phyloP scores from a whole-genome alignment of 768 basidiomycete genomes.

The Mycena kentingensis region DNA sequence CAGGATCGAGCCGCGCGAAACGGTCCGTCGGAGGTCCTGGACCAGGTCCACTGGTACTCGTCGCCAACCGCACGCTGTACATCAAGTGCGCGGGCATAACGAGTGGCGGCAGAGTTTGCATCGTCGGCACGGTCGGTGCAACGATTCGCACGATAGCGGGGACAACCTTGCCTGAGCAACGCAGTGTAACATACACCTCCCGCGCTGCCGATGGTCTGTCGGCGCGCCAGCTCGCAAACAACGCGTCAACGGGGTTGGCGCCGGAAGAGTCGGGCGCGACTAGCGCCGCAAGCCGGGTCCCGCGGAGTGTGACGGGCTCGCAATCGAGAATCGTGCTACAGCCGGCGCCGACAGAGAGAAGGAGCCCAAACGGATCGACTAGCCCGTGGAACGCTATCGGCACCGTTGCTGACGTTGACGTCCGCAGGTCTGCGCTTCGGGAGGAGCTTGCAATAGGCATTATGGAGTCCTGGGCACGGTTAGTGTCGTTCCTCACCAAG shows the following conservation, averaged over 20 bases:
- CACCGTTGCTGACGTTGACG: conserved; percentile 1
- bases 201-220: neutral
- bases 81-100: conserved; percentile 15
- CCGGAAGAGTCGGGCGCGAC: conserved; percentile 7
- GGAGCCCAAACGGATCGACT: conserved; percentile 18
- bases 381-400: conserved; percentile 19
- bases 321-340: conserved; percentile 11
- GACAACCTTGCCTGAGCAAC: neutral
- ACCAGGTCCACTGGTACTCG: neutral
- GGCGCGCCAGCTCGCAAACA: conserved; percentile 2
- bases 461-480: no score
- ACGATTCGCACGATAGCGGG: neutral
- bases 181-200: neutral
- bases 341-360: conserved; percentile 20
- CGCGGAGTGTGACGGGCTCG: conserved; percentile 14
- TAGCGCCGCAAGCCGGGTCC: conserved; percentile 15
- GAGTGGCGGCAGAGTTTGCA: conserved; percentile 5
- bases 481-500: no score
- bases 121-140: neutral
- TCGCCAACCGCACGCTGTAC: conserved; percentile 18
- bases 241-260: conserved; percentile 1
- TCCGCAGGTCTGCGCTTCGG: conserved; percentile 3
- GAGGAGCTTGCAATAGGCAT: no score
- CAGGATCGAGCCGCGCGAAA: conserved; percentile 72
- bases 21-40: neutral